Evolutionary conservation across 2,329 filamentous ascomycete genomes (phyloP), one percentile per base, ranked within the genome.

Genomic region (Cladosporium sp.): DNA sequence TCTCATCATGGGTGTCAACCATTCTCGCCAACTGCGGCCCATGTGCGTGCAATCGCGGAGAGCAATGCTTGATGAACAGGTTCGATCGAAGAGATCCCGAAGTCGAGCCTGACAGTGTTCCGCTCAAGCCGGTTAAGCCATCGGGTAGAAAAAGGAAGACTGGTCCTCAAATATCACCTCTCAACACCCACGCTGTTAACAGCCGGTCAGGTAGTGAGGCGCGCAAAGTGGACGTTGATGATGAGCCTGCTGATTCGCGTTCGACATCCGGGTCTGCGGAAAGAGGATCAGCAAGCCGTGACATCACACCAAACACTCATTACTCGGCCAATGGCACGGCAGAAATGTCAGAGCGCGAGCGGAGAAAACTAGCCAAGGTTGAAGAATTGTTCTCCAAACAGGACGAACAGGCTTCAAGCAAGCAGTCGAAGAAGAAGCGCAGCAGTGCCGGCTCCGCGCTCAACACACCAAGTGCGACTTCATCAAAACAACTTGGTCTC

Each of bases 21-120:
- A 86, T 92, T 8, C 80, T 92, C 6, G 88, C 88, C 17, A 88
- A 92, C 69, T 89, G 90, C 66, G 89, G 89, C 17, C 89, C 88
- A 17, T 93, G 89, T 73, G 89, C 89, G 4, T 93, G 89, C 71
- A 82, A 88, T 59, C 69, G 70, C 4, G 67, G 68, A 20, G 70
- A 68, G 28, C 67, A 72, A 14, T 75, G 72, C 59, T 50, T 62
- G 20, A 70, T 75, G 68, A 63, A 64, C 7, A 63, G 67, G 2
- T 73, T 75, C 58, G 73, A 74, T 55, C 65, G 67, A 42, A 67
- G 72, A 28, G 58, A 54, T 12, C 45, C 52, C 19, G 54, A 60
- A 17, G 65, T 56, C 54, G 54, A 67, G n/a, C 63, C 65, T 11
- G 64, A 66, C 28, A 59, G 60, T 20, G 63, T 60, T 38, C 61